Evolutionary conservation across 2,329 filamentous ascomycete species (phyloP), one percentile per base, ranked within the genome.

Genomic region (Penicillium janthinellum): DNA sequence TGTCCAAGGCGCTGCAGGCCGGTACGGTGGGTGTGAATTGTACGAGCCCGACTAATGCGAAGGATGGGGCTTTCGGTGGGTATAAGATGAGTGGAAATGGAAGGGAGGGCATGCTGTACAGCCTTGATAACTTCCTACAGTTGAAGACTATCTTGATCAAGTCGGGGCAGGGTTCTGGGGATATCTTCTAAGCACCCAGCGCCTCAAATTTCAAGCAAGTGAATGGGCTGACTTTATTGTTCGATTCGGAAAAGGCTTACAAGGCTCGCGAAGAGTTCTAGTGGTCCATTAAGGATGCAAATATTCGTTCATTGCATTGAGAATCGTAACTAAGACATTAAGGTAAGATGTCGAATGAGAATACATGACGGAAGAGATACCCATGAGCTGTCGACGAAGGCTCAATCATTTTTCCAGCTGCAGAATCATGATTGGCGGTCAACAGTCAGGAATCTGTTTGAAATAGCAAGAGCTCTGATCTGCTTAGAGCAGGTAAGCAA

Each of bases 41-140:
- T 60, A 78, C 77, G 0, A 77, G 73, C 55, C 77, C 77, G 0
- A 72, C 68, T 1, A 70, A 65, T n/a, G 73, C 71, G 1, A 70
- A 66, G 44, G 78, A 80, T 50, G 69, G 74, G 69, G 77, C 78
- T 0, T 79, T 81, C 65, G 79, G 78, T 8, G 78, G 79, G 0
- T 78, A 73, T 57, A 81, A 81, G 67, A 72, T 71, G 49, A 77
- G 75, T 62, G 77, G 77, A 0, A 67, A 72, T 56, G 76, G 74
- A 1, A 62, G 76, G 1, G 76, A 80, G 62, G 76, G 75, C 0
- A 61, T 69, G 38, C 37, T 77, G 42, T 63, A 73, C 58, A 78
- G 74, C 60, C 67, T 79, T 66, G 70, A 78, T 17, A 75, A 54
- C 15, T 73, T 66, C 49, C 47, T 74, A n/a, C 68, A 73, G 62